Percentiles rank a stretch among this genome's conserved stretches.
Conservation (phyloP, 2,329 filamentous ascomycete species). For the Allantophomopsis lycopodina region DNA sequence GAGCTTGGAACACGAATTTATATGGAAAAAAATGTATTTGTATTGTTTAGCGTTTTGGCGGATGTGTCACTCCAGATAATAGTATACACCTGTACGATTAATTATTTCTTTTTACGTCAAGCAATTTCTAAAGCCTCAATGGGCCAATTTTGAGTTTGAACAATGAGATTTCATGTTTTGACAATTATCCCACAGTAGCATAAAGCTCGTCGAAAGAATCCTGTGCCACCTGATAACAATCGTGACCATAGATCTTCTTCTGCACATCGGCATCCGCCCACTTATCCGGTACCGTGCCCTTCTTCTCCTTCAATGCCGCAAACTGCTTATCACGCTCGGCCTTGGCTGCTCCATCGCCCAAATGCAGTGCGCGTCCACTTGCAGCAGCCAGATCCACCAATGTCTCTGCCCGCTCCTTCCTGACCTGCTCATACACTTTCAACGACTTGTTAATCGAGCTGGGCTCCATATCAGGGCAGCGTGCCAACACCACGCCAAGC, state of each 20-base stretch:
- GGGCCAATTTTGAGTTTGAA: too few species aligned
- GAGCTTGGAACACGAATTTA: too few species aligned
- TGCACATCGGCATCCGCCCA: conserved; percentile 60
- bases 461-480: conserved; percentile 21
- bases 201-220: conserved; percentile 9
- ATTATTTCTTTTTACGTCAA: too few species aligned
- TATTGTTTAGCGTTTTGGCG: too few species aligned
- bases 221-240: conserved; percentile 41
- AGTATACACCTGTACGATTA: too few species aligned
- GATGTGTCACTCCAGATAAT: too few species aligned
- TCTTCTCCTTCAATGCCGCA: conserved; percentile 31
- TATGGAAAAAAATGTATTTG: too few species aligned
- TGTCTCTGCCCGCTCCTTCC: conserved; percentile 37
- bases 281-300: conserved; percentile 42
- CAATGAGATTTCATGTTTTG: too few species aligned
- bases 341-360: conserved; percentile 42
- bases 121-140: too few species aligned
- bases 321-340: conserved; percentile 45
- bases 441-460: conserved; percentile 32
- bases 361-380: conserved; percentile 38
- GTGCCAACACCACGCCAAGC: conserved; percentile 36
- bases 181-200: not conserved
- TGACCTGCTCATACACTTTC: conserved; percentile 38
- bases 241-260: conserved; percentile 49
- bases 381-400: conserved; percentile 37